Evolutionary conservation across 805 yeast genomes (phyloP).

Genomic region (Cyberlindnera galapagoensis): DNA sequence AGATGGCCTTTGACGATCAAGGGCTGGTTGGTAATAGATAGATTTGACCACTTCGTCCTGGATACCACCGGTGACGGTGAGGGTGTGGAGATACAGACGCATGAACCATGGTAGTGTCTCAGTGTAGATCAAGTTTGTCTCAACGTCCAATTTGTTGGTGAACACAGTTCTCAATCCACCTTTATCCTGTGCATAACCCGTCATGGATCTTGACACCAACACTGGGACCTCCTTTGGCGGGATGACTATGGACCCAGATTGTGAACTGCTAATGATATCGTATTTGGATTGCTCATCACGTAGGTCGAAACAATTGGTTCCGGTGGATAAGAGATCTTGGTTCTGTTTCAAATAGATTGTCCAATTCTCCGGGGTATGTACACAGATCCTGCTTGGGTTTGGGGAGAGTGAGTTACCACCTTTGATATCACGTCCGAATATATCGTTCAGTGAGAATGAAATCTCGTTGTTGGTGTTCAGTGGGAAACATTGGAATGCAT

Average conservation of each 20-base stretch:
- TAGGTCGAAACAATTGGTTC: conserved; percentile 32
- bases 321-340: conserved; percentile 26
- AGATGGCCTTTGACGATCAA: conserved; percentile 74
- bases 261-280: conserved; percentile 31
- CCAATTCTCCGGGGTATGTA: conserved; percentile 44
- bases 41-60: conserved; percentile 38
- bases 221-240: conserved; percentile 51
- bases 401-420: conserved; percentile 60
- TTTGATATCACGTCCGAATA: conserved; percentile 63
- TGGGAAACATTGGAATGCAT: conserved; percentile 76
- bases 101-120: conserved; percentile 93
- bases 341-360: conserved; percentile 28
- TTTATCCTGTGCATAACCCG: conserved; percentile 86
- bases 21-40: conserved; percentile 65
- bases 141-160: conserved; percentile 51
- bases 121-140: conserved; percentile 52
- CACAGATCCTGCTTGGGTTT: conserved; percentile 36
- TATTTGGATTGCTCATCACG: conserved; percentile 15
- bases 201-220: conserved; percentile 72
- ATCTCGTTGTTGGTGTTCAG: conserved; percentile 41
- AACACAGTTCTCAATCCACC: conserved; percentile 84
- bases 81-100: conserved; percentile 71
- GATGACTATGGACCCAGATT: conserved; percentile 37
- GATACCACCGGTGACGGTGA: conserved; percentile 29
- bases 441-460: conserved; percentile 48